Conservation (phyloP, 345 rosid species). For the Passiflora organensis region DNA sequence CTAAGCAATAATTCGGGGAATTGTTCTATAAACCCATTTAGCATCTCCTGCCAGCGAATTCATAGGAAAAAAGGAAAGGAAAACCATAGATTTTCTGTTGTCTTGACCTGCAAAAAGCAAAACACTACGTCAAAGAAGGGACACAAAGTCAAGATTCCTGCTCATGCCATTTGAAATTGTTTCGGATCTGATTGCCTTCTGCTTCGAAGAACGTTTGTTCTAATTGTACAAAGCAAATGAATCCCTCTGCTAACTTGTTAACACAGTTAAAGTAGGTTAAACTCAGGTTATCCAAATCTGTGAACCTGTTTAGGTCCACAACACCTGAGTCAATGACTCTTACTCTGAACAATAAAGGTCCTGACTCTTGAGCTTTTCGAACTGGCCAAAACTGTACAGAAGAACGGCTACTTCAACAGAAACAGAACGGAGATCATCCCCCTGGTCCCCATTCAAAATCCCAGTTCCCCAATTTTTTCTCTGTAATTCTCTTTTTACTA, state of each 20-base stretch:
- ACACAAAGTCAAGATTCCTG: slow-evolving; percentile 2
- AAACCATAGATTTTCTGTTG: slow-evolving; percentile 1
- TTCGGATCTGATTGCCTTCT: background rate
- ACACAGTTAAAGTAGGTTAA: too few species aligned
- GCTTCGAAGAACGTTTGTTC: background rate
- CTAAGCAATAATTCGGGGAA: too few species aligned
- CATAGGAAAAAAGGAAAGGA: background rate
- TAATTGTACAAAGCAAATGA: background rate
- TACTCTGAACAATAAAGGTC: too few species aligned
- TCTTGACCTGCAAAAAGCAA: slow-evolving; percentile 2
- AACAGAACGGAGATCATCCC: slow-evolving; percentile 11
- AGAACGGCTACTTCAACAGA: slow-evolving; percentile 14
- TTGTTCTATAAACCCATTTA: too few species aligned
- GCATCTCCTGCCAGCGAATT: too few species aligned
- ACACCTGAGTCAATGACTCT: background rate
- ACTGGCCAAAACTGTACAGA: background rate
- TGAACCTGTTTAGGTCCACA: background rate
- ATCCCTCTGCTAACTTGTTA: background rate
- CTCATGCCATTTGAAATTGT: slow-evolving; percentile 1
- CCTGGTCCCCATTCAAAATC: slow-evolving; percentile 19
- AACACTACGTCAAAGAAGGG: background rate
- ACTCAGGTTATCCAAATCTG: background rate
- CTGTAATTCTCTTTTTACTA: background rate
- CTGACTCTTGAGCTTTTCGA: too few species aligned
- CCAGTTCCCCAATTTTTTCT: slow-evolving; percentile 4